Base-by-base conservation (phyloP, 202 grass and related monocot genomes). In the Brachypodium distachyon region DNA sequence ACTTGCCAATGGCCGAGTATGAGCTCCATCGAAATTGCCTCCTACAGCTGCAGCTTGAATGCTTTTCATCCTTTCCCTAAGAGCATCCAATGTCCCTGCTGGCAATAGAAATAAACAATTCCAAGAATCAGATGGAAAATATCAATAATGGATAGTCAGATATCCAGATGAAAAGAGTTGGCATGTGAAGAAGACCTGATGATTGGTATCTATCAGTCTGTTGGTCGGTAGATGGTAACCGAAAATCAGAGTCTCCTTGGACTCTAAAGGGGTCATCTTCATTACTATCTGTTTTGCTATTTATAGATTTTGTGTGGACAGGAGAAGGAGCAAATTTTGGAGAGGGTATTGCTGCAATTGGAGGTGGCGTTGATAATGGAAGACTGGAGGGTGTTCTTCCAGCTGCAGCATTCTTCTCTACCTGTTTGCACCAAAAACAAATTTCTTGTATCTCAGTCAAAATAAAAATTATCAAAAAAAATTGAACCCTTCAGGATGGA, bases 21-120 rank as follows among this genome's bases (percentile, higher is more conserved):
- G 91, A 54, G 70, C 49, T 32, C 37, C 82, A 74, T 94, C 95
- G 6, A 92, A 74, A 76, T 88, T 83, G 12, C 87, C 85, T 68
- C 87, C 85, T 10, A 88, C 89, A 43, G 95, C 91, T 65, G 91
- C 95, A 52, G 95, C 95, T 84, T 99, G 96, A 50, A 99, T 99
- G 70, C 89, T 99, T 92, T 92, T 99, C 96, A 99, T 99, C 78
- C 96, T 89, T 73, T 99, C 96, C 76, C 96, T 90, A 46, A 99
- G 89, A 59, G 96, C 96, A 82, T 92, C 91, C 72, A 92, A 85
- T 33, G 91, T 88, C 2, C 91, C 92, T 70, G 83, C 64, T 82
- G 69, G 16, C 62, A 79, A n/a, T 46, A 44, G 14, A 85, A 72
- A 88, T 76, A 74, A 42, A 61, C 21, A 37, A 61, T 25, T 39